phyloP scores from a whole-genome alignment of 2,329 filamentous ascomycete genomes.

The Stemphylium vesicarium region DNA sequence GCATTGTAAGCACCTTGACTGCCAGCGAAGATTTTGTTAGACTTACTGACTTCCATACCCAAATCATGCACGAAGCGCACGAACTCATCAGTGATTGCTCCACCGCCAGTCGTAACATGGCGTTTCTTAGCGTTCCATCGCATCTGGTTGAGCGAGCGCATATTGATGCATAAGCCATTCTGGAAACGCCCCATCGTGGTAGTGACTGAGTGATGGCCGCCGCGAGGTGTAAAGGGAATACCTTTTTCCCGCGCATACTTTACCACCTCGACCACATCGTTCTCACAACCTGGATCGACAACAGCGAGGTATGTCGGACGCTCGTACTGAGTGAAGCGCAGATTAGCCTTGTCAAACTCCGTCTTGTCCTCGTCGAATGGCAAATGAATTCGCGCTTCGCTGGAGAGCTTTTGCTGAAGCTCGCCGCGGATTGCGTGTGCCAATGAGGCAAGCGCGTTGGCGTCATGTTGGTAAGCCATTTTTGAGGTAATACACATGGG shows the following conservation, averaged over 20 bases:
- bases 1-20: neutral
- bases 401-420: constrained; percentile 5
- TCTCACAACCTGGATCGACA: constrained; percentile 4
- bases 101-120: constrained; percentile 1
- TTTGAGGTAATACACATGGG: neutral
- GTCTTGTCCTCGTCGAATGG: constrained; percentile 2
- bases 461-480: neutral
- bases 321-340: constrained; percentile 13
- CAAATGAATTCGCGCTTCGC: neutral
- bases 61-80: constrained; percentile 5
- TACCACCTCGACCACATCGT: constrained; percentile 2
- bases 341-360: constrained; percentile 3
- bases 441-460: neutral
- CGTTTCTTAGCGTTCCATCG: constrained; percentile 1
- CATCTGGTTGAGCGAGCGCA: constrained; percentile 10
- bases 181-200: constrained; percentile 6
- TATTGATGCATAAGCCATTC: constrained; percentile 12
- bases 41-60: constrained; percentile 15
- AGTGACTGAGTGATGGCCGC: constrained; percentile 9
- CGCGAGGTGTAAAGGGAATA: constrained; percentile 11
- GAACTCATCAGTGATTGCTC: constrained; percentile 9
- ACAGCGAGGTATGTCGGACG: constrained; percentile 8
- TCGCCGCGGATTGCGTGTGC: constrained; percentile 6
- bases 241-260: constrained; percentile 8
- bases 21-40: neutral